Evolutionary conservation across 257 asterid species (phyloP), one percentile per base, ranked within the genome.

Genomic region (Gentiana macrophylla): DNA sequence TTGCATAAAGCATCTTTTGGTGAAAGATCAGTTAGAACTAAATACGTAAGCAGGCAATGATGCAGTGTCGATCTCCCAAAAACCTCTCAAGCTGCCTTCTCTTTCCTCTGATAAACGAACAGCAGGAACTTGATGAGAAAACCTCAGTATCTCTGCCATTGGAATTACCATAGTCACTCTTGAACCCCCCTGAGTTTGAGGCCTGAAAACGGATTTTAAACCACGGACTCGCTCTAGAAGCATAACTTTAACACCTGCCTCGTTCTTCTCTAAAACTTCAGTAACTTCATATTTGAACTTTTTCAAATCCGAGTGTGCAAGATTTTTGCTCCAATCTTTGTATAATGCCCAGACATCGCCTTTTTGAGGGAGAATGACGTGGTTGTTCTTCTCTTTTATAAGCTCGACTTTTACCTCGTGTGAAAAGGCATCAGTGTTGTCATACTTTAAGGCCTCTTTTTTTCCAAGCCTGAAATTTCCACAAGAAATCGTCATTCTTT

Each of bases 301-400:
- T 13, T 50, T 65, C 62, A 74, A 50, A 32, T 69, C 64, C 4
- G 53, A 37, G 55, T 11, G 51, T 9, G 60, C 52, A 47, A 72
- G n/a, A 9, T 34, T 49, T 41, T 66, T 12, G 32, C 50, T 52
- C 76, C 78, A 72, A 41, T 65, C 36, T 57, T 61, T 66, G 53
- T 68, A 76, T 8, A 72, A 37, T 2, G 76, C 78, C 81, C 81
- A 76, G 54, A 68, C 49, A 35, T 76, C 76, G 45, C 78, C 69
- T 55, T 36, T 52, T 38, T 41, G 52, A 4, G 81, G 78, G 44
- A 62, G 57, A 47, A 76, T 62, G 49, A 12, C 15, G 61, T 46
- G 68, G 6, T 55, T 47, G 15, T 61, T 43, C 58, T 62, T 69
- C 59, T 52, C 49, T 3, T 7, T 38, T 10, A 12, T 12, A 37